phyloP scores from a whole-genome alignment of 257 asterid genomes.

The Nicotiana sylvestris region DNA sequence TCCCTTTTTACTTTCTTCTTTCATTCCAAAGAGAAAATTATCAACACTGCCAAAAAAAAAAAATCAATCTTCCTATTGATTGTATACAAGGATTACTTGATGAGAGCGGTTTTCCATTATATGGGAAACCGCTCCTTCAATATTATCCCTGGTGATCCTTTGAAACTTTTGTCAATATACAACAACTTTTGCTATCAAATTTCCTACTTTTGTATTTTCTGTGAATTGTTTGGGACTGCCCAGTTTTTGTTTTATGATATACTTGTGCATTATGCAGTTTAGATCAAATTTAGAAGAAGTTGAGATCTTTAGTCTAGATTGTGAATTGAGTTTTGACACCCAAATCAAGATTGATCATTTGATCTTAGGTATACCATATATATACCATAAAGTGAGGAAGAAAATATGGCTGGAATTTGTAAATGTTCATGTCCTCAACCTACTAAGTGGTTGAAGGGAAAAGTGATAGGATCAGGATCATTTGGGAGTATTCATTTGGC shows the following conservation, averaged over 20 bases:
- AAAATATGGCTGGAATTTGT: slow-evolving; percentile 30
- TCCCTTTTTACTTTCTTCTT: slow-evolving; percentile 7
- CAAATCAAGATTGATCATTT: not conserved
- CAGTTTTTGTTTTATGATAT: not conserved
- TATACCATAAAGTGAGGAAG: slow-evolving; percentile 3
- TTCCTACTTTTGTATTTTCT: not conserved
- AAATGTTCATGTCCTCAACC: slow-evolving; percentile 25
- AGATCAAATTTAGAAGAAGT: not conserved
- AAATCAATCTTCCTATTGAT: not conserved
- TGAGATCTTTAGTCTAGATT: slow-evolving; percentile 6
- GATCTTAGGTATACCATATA: not conserved
- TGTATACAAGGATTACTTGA: no score
- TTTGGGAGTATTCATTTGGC: slow-evolving; percentile 48
- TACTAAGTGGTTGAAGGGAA: slow-evolving; percentile 46
- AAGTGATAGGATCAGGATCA: slow-evolving; percentile 53
- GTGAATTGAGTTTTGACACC: not conserved
- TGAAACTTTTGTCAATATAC: not conserved
- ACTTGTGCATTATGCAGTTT: slow-evolving; percentile 10
- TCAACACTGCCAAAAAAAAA: not conserved
- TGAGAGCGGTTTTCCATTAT: slow-evolving; percentile 47
- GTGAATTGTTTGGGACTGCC: not conserved
- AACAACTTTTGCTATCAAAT: not conserved
- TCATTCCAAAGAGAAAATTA: not conserved
- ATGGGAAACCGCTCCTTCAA: slow-evolving; percentile 50
- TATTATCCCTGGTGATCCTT: not conserved